Base-by-base conservation (phyloP, 805 yeast species). In the Starmerella kuoi region DNA sequence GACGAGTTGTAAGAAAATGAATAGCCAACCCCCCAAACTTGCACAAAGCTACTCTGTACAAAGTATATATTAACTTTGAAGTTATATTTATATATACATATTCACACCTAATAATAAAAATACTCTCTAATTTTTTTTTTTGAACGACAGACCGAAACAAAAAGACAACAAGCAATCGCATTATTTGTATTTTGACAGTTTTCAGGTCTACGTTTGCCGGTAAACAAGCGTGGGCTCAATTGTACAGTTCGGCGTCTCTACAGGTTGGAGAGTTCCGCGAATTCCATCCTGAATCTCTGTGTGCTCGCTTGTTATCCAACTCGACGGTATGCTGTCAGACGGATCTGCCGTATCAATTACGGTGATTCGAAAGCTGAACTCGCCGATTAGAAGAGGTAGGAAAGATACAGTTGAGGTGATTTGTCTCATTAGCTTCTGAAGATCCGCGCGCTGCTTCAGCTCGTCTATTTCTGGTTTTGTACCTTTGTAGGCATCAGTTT, bases 331-430 rank as follows among this genome's bases (percentile, higher is more conserved):
- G 4, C 6, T 14, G 7, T 6, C 20, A 31, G 18, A 4, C 28
- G 28, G 28, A 25, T 9, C 12, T 14, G 28, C 18, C 17, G 11
- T 9, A 4, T 95, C 81, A 55, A 79, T 80, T 0, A 86, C 95
- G 40, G 85, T 63, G 1, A 87, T 88, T 54, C 81, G 85, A 60
- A 87, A 85, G 0, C 95, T 82, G 55, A 79, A 75, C 11, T 68
- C 67, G 12, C 70, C 75, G 9, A 73, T 74, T 23, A 87, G 62
- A 20, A 79, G 70, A 0, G 97, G 97, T 31, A 87, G 66, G 56
- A 86, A 85, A 0, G 95, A 75, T 2, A 82, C 83, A 32, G 91
- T 77, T 0, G 94, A 84, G 0, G 94, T 84, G 39, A 87, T 81
- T 53, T 87, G 96, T 40, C 95, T 72, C 31, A 87, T 76, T 5